Percentiles rank a stretch among this genome's conserved stretches.
These are phyloP conservation scores for Citrus australasica DNA, from an alignment of 345 rosid species.

Conservation along the genomic window DNA sequence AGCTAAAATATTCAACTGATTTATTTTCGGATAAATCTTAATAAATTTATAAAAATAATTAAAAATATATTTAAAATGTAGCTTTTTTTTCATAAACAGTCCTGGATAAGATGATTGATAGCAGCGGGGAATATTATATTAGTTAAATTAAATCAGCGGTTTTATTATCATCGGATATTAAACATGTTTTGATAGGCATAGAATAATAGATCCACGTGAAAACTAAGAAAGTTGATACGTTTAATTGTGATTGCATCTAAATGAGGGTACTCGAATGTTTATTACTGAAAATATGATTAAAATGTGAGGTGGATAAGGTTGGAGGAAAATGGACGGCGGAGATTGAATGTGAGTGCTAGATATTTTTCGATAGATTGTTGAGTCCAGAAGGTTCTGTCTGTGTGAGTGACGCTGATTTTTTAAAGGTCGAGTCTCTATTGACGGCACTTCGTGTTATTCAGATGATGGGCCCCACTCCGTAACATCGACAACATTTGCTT, in stretches of 20 bases:
- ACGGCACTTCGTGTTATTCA: constrained; percentile 2
- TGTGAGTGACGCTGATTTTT: not conserved
- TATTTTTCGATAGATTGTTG: constrained; percentile 26
- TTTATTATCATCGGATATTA: too few relatives aligned
- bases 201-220: not conserved
- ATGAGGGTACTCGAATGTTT: not conserved
- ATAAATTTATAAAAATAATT: too few relatives aligned
- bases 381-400: constrained; percentile 47
- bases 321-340: constrained; percentile 22
- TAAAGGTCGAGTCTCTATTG: not conserved
- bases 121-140: too few relatives aligned
- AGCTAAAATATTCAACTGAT: too few relatives aligned
- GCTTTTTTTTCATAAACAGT: too few relatives aligned
- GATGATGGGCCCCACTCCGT: not conserved
- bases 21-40: too few relatives aligned
- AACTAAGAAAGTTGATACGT: not conserved
- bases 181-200: not conserved
- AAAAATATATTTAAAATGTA: too few relatives aligned
- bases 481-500: too few relatives aligned
- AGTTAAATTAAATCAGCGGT: too few relatives aligned
- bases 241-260: not conserved
- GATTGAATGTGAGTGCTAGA: constrained; percentile 26
- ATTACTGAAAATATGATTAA: not conserved
- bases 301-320: constrained; percentile 8
- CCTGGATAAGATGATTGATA: too few relatives aligned